phyloP scores from a whole-genome alignment of 352 stramenopile genomes.

The Globisporangium solare region DNA sequence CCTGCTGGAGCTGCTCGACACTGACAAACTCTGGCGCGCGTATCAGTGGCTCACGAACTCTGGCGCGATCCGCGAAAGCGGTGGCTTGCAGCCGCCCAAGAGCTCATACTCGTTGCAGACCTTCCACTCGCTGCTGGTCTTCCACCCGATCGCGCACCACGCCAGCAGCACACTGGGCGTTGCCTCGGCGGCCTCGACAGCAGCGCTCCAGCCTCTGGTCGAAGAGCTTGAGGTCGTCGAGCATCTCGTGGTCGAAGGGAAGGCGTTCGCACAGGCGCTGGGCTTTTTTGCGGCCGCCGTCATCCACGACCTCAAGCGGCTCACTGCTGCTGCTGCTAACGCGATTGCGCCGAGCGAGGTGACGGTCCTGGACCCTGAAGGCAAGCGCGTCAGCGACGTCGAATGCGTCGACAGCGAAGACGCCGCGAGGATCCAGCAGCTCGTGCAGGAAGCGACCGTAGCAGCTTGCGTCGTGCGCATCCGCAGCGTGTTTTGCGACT shows the following conservation, averaged over 20 bases:
- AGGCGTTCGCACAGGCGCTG: slow-evolving; percentile 24
- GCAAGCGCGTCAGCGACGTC: slow-evolving; percentile 12
- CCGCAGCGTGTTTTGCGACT: background rate
- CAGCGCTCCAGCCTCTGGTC: background rate
- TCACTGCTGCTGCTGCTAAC: slow-evolving; percentile 5
- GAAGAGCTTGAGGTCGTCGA: slow-evolving; percentile 28
- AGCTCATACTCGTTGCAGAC: slow-evolving; percentile 36
- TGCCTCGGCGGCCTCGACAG: slow-evolving; percentile 1
- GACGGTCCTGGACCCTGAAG: slow-evolving; percentile 9
- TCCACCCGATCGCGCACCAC: slow-evolving; percentile 20
- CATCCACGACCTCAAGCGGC: slow-evolving; percentile 21
- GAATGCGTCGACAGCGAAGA: slow-evolving; percentile 8
- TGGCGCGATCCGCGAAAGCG: slow-evolving; percentile 13
- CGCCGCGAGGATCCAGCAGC: slow-evolving; percentile 7
- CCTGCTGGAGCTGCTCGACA: slow-evolving; percentile 17
- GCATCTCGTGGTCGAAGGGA: slow-evolving; percentile 37
- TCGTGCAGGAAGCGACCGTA: slow-evolving; percentile 19
- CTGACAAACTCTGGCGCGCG: slow-evolving; percentile 5
- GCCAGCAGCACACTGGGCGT: background rate
- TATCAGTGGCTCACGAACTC: slow-evolving; percentile 22
- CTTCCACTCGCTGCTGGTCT: slow-evolving; percentile 21
- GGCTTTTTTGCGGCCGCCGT: slow-evolving; percentile 39
- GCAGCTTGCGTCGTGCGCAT: slow-evolving; percentile 17
- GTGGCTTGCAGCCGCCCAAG: slow-evolving; percentile 27
- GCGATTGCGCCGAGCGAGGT: background rate